phyloP scores from a whole-genome alignment of 495 filamentous ascomycete species.

The Tuber borchii region DNA sequence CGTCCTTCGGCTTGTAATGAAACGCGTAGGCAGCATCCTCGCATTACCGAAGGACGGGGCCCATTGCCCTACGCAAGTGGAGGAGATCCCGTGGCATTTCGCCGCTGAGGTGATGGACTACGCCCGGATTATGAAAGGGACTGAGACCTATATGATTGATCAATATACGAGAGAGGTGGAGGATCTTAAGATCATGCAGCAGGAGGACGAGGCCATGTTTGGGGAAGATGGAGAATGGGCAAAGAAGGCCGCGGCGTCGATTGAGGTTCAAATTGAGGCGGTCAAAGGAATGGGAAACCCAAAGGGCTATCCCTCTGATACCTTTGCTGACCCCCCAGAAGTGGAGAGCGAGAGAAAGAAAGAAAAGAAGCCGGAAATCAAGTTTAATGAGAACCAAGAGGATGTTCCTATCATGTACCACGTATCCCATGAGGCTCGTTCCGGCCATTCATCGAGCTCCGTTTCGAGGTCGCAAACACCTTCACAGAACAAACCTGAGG shows the following conservation, averaged over 20 bases:
- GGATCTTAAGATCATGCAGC: conserved; percentile 65
- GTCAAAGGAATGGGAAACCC: conserved; percentile 62
- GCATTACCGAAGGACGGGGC: conserved; percentile 74
- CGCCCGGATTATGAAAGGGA: conserved; percentile 90
- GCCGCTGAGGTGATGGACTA: conserved; percentile 91
- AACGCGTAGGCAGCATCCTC: conserved; percentile 70
- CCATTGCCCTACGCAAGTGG: conserved; percentile 57
- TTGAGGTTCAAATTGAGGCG: conserved; percentile 28
- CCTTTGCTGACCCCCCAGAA: conserved; percentile 43
- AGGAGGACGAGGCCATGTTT: conserved; percentile 86
- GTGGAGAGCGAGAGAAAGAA: conserved; percentile 48
- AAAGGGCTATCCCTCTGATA: not conserved
- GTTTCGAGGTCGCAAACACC: conserved; percentile 15
- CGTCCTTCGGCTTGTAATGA: conserved; percentile 73
- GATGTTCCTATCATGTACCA: conserved; percentile 53
- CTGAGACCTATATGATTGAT: conserved; percentile 73
- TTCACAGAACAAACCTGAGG: conserved; percentile 7
- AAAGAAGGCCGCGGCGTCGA: conserved; percentile 55
- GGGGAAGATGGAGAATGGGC: conserved; percentile 91
- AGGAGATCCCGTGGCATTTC: conserved; percentile 89
- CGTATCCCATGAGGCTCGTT: conserved; percentile 45
- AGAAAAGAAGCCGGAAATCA: conserved; percentile 49
- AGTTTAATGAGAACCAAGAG: conserved; percentile 46
- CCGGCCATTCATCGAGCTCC: conserved; percentile 28
- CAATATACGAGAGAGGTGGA: conserved; percentile 74